Evolutionary conservation across 2,329 filamentous ascomycete species (phyloP), one percentile per base, ranked within the genome.

Genomic region (Fusarium sp.): DNA sequence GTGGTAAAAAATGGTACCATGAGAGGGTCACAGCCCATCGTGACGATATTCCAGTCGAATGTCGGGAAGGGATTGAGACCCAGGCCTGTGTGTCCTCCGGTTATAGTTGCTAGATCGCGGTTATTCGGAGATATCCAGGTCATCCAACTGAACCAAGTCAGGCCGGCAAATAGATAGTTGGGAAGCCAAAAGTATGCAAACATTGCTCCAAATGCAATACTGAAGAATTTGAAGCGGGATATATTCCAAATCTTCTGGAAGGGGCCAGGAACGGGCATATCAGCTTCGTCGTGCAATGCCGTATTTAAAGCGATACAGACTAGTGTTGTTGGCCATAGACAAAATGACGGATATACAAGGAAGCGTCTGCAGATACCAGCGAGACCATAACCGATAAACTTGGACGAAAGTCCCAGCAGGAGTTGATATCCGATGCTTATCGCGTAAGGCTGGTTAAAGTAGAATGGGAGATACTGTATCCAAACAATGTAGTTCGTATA

Each of bases 111-210:
- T 23, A 86, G 72, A 49, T 81, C 79, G 11, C 77, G 73, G 57
- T 84, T 85, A 19, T 80, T 71, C 0, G 86, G 86, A 1, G 83
- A 80, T 58, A 89, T 88, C 87, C 87, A 89, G 1, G 83, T 84
- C 73, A 88, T 84, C 86, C 87, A 89, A 72, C 82, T 85, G 76
- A 89, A 89, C 64, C 81, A 78, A 46, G 81, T 82, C 16, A 89
- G 75, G 7, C 83, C 85, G 19, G 79, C 79, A 73, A 88, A 88
- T 49, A 90, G 75, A 69, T 85, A 88, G 66, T 85, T 83, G 2
- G 87, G 88, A 52, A 90, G 82, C 85, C 86, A 88, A 69, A 87
- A 89, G 75, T 85, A 89, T 9, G 86, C 72, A 61, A 88, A 88
- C 84, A 88, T 88, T 67, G 79, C 81, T 2, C 71, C 73, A 43